Evolutionary conservation across 2,329 filamentous ascomycete genomes (phyloP).

Genomic region (Fusarium cyanostomum): DNA sequence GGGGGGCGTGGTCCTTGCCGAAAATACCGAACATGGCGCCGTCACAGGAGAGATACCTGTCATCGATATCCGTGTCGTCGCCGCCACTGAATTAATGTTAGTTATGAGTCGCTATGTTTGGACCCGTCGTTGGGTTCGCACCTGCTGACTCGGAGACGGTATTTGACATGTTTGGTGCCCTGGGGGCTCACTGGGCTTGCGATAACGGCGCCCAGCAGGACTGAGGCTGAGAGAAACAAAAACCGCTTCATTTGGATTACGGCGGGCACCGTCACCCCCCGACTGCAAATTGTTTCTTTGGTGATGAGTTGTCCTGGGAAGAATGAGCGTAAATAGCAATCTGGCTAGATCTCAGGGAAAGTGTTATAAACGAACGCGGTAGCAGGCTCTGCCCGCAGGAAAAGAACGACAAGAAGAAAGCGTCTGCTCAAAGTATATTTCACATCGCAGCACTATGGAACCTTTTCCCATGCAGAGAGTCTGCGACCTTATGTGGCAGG

Average conservation of each 20-base stretch:
- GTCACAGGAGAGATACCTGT: slow-evolving; percentile 7
- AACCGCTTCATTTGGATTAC: slow-evolving; percentile 15
- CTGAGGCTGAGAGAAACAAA: slow-evolving; percentile 5
- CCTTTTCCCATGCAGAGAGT: not conserved
- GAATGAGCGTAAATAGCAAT: not conserved
- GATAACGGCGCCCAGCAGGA: slow-evolving; percentile 1
- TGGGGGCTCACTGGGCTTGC: not conserved
- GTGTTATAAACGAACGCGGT: not conserved
- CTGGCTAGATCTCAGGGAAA: not conserved
- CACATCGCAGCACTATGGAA: not conserved
- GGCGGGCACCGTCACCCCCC: too few species aligned
- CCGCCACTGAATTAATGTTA: not conserved
- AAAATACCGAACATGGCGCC: slow-evolving; percentile 8
- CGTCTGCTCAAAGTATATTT: not conserved
- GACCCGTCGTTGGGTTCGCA: not conserved
- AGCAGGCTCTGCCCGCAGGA: not conserved
- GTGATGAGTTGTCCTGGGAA: not conserved
- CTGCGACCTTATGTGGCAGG: not conserved
- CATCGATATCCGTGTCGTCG: not conserved
- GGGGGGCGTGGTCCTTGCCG: not conserved
- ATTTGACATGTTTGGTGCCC: not conserved
- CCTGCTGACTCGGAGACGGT: slow-evolving; percentile 14
- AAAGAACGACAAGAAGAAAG: not conserved
- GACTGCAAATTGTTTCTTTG: not conserved
- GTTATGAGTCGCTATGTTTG: not conserved